Evolutionary conservation across 2,329 filamentous ascomycete species (phyloP), one percentile per base, ranked within the genome.

Genomic region (Mycosphaerelloides madeirae): DNA sequence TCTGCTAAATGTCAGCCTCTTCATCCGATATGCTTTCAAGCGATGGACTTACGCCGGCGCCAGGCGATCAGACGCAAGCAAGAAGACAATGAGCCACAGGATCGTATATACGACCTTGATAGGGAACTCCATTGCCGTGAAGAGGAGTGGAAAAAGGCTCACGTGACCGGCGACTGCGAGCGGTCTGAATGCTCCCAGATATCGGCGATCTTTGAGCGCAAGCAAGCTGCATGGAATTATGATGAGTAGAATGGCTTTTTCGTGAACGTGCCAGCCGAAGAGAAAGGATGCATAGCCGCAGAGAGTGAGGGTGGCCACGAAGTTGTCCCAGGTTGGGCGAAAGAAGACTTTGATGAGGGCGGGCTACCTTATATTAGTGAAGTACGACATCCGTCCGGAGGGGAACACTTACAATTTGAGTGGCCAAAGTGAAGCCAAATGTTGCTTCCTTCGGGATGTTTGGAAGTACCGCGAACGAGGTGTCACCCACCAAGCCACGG

Each of bases 231-330:
- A 97, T 0, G 93, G 93, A 38, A 97, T 86, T 54, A 98, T 89
- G 61, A 97, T 85, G 15, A 97, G 79, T 16, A 98, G 77, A 45
- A 98, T 86, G 1, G 93, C 93, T 68, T 98, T 98, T 64, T 98
- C 93, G 60, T 98, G 93, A 7, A 98, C 93, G 62, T 98, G 93
- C 89, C 91, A 98, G 44, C 93, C 91, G 58, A 97, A 97, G 8
- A 98, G 76, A 70, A 98, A 98, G 0, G 91, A 96, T 0, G 91
- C 86, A 63, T 96, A 98, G 46, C 87, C 93, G 61, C 93, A 97
- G 13, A 97, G 80, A 0, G 91, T 96, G 34, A 95, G 79, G 0
- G 88, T 84, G 3, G 88, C 88, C 32, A 97, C 78, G 63, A 98
- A 97, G 44, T 79, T 85, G 50, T 95, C 85, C 87, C 88, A 95